Conservation (phyloP, 2,329 filamentous ascomycete genomes). For the Colletotrichum higginsianum region DNA sequence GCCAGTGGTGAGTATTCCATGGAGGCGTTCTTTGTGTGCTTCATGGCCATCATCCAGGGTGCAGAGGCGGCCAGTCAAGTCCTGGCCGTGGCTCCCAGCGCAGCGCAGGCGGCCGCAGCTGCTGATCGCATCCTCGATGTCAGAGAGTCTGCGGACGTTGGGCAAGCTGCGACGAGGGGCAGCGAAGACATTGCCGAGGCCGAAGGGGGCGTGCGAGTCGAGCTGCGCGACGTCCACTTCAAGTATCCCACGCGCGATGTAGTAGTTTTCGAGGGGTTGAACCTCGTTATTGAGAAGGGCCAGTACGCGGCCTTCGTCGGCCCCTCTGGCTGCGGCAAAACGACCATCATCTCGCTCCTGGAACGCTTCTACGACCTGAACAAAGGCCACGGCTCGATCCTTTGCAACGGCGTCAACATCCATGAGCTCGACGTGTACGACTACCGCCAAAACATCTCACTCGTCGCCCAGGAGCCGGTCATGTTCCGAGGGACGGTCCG, state of each 20-base stretch:
- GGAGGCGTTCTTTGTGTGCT: conserved; percentile 69
- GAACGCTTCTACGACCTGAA: conserved; percentile 69
- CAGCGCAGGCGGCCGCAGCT: conserved; percentile 71
- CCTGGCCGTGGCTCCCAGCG: conserved; percentile 77
- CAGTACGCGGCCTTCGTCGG: conserved; percentile 63
- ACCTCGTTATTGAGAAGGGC: conserved; percentile 52
- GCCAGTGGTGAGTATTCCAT: conserved; percentile 51
- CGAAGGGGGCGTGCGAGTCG: conserved; percentile 41
- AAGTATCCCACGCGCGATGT: conserved; percentile 46
- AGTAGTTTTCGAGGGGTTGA: conserved; percentile 46
- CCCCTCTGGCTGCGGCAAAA: conserved; percentile 64
- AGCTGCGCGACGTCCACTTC: conserved; percentile 45
- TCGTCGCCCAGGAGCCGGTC: conserved; percentile 67
- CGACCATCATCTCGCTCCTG: conserved; percentile 67
- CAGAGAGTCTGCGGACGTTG: conserved; percentile 59
- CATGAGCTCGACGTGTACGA: conserved; percentile 54
- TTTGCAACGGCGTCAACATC: conserved; percentile 54
- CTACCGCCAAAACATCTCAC: conserved; percentile 60
- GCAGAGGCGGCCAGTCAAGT: conserved; percentile 77
- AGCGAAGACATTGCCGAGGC: conserved; percentile 44
- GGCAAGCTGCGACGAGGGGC: conserved; percentile 47
- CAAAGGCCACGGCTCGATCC: conserved; percentile 59
- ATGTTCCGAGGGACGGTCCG: conserved; percentile 65
- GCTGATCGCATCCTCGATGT: conserved; percentile 73
- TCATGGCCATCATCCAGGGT: conserved; percentile 77